Base-by-base conservation (phyloP, 2,329 filamentous ascomycete genomes). In the Sporothrix luriei region DNA sequence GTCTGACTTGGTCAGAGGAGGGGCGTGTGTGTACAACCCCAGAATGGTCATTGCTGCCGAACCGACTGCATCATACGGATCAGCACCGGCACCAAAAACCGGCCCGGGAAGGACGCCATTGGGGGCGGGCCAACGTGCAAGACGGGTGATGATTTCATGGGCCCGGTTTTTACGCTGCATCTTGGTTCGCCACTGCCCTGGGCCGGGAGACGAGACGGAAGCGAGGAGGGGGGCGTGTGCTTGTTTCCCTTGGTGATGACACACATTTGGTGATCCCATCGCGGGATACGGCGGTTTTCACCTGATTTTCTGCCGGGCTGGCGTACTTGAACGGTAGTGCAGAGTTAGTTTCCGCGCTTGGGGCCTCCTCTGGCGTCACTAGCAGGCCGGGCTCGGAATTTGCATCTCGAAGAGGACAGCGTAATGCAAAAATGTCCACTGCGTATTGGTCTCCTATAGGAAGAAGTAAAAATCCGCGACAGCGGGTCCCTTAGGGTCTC, bases 401-500 rank as follows among this genome's bases (percentile, higher is more conserved):
- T 4, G 29, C 14, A 13, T 3, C 3, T 26, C 0, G 7, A 51
- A 24, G 7, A 40, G 65, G n/a, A 49, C 4, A 33, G 33, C 33
- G 6, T 33, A 9, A 5, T 1, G 33, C 33, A 55, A 57, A n/a
- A 29, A 38, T 49, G 2, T 38, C 38, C 38, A 10, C 19, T 9
- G 16, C 21, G 3, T n/a, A 19, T 51, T 24, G 46, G 5, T 46
- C 10, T 51, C 9, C 19, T n/a, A 29, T 14, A 6, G 11, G 46
- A 68, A 68, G 26, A n/a, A 38, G 67, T n/a, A 26, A 68, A 62
- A 68, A 68, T 54, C 46, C 67, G 55, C 67, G 67, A 68, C 46
- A 24, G 43, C 51, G 38, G 64, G 33, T 43, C 48, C 64, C 51
- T 43, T 24, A 19, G 57, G n/a, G 57, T 26, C 26, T 4, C 14